These are phyloP conservation scores for Yamagishiella unicocca DNA, from an alignment of 139 green algal species.

Conservation along the genomic window DNA sequence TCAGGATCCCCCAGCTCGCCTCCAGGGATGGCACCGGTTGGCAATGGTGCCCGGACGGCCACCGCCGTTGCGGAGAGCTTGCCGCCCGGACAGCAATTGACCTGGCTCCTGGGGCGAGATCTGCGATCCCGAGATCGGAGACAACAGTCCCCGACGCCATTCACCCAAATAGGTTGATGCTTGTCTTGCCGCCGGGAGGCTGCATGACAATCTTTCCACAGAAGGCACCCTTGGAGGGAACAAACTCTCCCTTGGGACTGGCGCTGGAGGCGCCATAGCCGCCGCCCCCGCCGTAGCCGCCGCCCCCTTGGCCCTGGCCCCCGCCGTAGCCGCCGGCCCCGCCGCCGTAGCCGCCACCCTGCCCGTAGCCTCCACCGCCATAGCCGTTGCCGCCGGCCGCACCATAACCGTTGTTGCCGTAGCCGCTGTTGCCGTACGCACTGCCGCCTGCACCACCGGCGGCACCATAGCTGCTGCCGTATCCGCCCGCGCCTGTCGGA, in stretches of 20 bases:
- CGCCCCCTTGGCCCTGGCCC: neutral
- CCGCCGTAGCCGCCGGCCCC: neutral
- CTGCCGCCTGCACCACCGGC: neutral
- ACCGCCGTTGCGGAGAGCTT: no score
- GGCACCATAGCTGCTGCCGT: constrained; percentile 20
- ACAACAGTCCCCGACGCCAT: no score
- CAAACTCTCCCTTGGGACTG: constrained; percentile 19
- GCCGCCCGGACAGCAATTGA: no score
- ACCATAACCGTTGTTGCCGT: constrained; percentile 20
- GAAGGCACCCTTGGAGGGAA: neutral
- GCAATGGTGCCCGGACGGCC: no score
- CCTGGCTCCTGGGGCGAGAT: no score
- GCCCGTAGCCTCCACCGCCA: neutral
- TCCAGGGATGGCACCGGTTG: no score
- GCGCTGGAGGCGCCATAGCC: neutral
- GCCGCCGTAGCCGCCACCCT: neutral
- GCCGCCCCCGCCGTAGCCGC: neutral
- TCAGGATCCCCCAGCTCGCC: no score
- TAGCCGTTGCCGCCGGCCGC: neutral
- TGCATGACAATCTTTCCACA: constrained; percentile 50
- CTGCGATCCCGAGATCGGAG: no score
- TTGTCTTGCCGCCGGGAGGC: constrained; percentile 51
- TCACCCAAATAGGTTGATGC: constrained; percentile 53
- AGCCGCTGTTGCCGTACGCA: neutral
- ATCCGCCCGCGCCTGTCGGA: constrained; percentile 8